These are phyloP conservation scores for Avena sativa DNA, from an alignment of 176 grass and related monocot genomes.

Conservation along the genomic window DNA sequence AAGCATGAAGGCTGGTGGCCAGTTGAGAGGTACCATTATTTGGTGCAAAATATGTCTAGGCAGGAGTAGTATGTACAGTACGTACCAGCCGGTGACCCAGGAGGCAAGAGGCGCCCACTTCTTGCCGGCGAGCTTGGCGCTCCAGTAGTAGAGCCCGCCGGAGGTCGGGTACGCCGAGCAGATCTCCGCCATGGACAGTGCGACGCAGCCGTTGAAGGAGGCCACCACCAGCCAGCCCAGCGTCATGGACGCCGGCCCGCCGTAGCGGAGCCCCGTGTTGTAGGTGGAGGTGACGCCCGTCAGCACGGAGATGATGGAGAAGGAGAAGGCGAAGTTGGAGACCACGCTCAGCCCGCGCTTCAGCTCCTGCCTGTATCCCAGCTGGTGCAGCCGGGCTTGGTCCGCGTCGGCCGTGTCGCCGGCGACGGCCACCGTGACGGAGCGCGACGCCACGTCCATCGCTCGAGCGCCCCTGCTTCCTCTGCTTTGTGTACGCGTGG, in stretches of 20 bases:
- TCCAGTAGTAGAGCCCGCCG: constrained; percentile 89
- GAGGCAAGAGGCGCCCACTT: constrained; percentile 74
- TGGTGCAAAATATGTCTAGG: too few relatives aligned
- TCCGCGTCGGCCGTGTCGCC: constrained; percentile 31
- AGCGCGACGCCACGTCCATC: neutral
- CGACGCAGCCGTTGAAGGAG: constrained; percentile 50
- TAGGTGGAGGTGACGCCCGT: constrained; percentile 62
- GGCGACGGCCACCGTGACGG: neutral
- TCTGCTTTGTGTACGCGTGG: neutral
- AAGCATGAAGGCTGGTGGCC: neutral
- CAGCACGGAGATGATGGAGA: constrained; percentile 63
- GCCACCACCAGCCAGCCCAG: constrained; percentile 60
- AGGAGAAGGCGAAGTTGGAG: constrained; percentile 69
- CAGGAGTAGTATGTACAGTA: too few relatives aligned
- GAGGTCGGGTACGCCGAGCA: constrained; percentile 82
- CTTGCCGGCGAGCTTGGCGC: constrained; percentile 73
- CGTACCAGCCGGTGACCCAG: constrained; percentile 59
- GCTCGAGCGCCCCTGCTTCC: neutral
- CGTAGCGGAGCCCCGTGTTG: constrained; percentile 68
- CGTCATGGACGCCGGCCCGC: constrained; percentile 63
- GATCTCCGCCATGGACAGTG: constrained; percentile 80
- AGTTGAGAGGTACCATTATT: neutral
- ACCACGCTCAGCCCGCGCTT: constrained; percentile 65
- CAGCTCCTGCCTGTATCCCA: constrained; percentile 82
- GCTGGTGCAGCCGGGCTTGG: constrained; percentile 47